Evolutionary conservation across 441 rosid species (phyloP), one percentile per base, ranked within the genome.

Genomic region (Monsonia emarginata): DNA sequence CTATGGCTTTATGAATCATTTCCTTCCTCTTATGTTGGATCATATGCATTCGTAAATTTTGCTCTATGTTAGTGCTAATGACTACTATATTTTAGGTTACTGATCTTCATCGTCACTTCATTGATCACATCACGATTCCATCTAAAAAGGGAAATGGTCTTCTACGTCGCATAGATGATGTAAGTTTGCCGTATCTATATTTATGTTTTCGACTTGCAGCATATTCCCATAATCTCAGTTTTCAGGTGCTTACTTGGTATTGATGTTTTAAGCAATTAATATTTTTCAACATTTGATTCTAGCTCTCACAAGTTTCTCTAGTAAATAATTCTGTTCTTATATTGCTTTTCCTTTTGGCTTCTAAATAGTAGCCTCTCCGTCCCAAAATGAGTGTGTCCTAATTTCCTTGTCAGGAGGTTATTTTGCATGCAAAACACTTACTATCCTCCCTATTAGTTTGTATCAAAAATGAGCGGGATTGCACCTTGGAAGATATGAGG

Each of bases 101-200:
- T 76, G 99, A 95, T 84, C 84, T 95, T 44, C 99, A 95, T 66
- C 95, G 99, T n/a, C 98, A 95, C 80, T 78, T 86, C 75, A 95
- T 95, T 75, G 99, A 95, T 82, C 89, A 95, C 60, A 90, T 95
- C 58, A 86, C 91, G 30, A 78, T 95, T 66, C 98, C 94, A 56
- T 90, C 96, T 56, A 78, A 90, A 27, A 57, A 57, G 32, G 61
- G 61, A 64, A 88, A 81, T 73, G 97, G 96, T 67, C 82, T 88
- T 69, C 95, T 95, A 77, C 87, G 76, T 58, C 97, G 98, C 50
- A 85, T 95, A 58, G 91, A 85, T 67, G 98, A 95, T 73, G 99
- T 91, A 87, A 85, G 64, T 27, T 66, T 26, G 46, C 70, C 13
- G 40, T 16, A 30, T 59, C 32, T 64, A 25, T 25, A 18, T 19